These are phyloP conservation scores for Ulmus americana DNA, from an alignment of 331 rosid species.

Conservation along the genomic window DNA sequence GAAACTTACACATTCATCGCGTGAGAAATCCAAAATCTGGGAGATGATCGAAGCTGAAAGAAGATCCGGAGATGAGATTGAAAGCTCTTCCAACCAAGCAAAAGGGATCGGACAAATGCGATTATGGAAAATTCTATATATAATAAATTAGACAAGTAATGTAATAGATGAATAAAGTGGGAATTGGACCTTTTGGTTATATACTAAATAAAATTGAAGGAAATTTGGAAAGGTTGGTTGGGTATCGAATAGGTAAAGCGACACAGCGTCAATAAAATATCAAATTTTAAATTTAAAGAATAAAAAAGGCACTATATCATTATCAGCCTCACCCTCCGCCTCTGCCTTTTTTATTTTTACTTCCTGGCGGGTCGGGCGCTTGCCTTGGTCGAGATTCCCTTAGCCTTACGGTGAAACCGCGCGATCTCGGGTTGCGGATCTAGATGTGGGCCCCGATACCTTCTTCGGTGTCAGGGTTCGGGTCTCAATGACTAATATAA, in stretches of 20 bases:
- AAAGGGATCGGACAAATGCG: constrained; percentile 8
- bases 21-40: not conserved
- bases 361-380: not conserved
- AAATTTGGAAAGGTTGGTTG: constrained; percentile 30
- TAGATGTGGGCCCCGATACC: too few relatives aligned
- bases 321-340: constrained; percentile 25
- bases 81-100: not conserved
- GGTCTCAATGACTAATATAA: too few relatives aligned
- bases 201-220: not conserved
- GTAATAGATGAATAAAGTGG: not conserved
- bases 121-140: not conserved
- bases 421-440: too few relatives aligned
- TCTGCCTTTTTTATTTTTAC: constrained; percentile 2
- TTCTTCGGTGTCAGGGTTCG: too few relatives aligned
- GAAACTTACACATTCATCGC: constrained; percentile 1
- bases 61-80: constrained; percentile 3
- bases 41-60: not conserved
- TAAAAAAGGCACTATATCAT: not conserved
- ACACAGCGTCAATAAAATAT: constrained; percentile 16
- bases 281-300: not conserved
- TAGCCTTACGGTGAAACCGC: too few relatives aligned
- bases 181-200: not conserved
- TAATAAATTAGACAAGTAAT: not conserved
- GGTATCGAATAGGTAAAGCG: constrained; percentile 38
- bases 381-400: not conserved